Base-by-base conservation (phyloP, 495 filamentous ascomycete species). In the Friedmanniomyces endolithicus region DNA sequence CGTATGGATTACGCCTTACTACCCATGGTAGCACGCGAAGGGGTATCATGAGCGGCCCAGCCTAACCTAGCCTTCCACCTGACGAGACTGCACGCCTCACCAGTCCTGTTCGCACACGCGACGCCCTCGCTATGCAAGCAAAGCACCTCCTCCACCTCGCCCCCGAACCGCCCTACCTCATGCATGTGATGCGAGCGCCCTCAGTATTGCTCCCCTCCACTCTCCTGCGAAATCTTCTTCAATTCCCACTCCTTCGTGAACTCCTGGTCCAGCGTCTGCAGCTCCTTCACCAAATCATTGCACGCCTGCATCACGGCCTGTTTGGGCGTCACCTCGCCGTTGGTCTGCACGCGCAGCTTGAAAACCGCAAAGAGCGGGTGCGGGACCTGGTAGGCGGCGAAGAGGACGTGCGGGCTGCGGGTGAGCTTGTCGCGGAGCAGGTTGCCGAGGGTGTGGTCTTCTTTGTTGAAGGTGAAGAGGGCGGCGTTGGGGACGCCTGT, bases 191-290 rank as follows among this genome's bases (percentile, higher is more conserved):
- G n/a, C n/a, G n/a, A n/a, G n/a, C n/a, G n/a, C 2, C 37, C 17
- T 41, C 37, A 17, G 20, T 34, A 19, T 4, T 50, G 29, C 22
- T 49, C 9, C n/a, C 41, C 14, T 11, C 41, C 43, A n/a, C 43
- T 37, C 23, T 22, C 58, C 3, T 40, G 53, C 6, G 65, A 54
- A 65, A 90, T 94, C 74, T 90, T 94, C 61, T 90, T 84, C 53
- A 96, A 75, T 60, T 95, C 90, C 65, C 81, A 94, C 70, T 99
- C 94, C 67, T 94, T 94, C 46, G 88, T 94, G 69, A 98, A 95
- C 64, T 94, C 85, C 49, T 86, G 81, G 34, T 81, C 84, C 22
- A 97, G 68, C 48, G 80, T 80, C 23, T 78, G 83, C 55, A 94
- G 75, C 52, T 88, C 81, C 50, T 78, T 74, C 50, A 99, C 85